Evolutionary conservation across 148 eudicot genomes (phyloP).

Genomic region (Silene uniflora): DNA sequence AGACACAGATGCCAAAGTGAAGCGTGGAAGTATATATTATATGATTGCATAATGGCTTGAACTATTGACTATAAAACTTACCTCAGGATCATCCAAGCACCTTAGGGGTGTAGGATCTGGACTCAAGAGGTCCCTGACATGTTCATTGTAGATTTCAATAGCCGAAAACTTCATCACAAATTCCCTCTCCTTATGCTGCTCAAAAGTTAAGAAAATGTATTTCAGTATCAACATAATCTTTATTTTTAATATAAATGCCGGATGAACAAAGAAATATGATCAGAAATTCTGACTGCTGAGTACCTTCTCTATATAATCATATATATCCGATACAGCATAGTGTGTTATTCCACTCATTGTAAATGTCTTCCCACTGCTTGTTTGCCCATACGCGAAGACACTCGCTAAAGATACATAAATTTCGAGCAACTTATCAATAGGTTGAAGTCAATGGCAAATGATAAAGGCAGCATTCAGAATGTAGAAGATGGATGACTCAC

Average conservation of each 20-base stretch:
- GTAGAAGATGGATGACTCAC: slow-evolving; percentile 36
- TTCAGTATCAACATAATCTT: slow-evolving; percentile 3
- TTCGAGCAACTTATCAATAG: neutral
- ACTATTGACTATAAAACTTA: slow-evolving; percentile 22
- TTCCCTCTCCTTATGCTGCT: slow-evolving; percentile 68
- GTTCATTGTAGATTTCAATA: slow-evolving; percentile 84
- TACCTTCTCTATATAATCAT: slow-evolving; percentile 55
- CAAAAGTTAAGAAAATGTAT: neutral
- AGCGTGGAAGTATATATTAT: neutral
- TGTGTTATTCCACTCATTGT: slow-evolving; percentile 79
- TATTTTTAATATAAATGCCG: neutral
- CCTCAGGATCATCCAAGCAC: slow-evolving; percentile 98
- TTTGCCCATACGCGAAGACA: slow-evolving; percentile 89
- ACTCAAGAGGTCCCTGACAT: slow-evolving; percentile 80
- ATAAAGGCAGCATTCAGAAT: neutral
- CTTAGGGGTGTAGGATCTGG: slow-evolving; percentile 67
- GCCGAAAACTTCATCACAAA: slow-evolving; percentile 81
- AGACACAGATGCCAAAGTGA: neutral
- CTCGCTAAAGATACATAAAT: slow-evolving; percentile 45
- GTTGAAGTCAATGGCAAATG: neutral
- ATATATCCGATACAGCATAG: slow-evolving; percentile 58
- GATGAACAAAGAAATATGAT: slow-evolving; percentile 1
- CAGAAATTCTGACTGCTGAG: slow-evolving; percentile 13
- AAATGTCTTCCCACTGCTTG: slow-evolving; percentile 91
- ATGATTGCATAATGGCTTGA: slow-evolving; percentile 1